Evolutionary conservation across 176 grass and related monocot genomes (phyloP), one percentile per base, ranked within the genome.

Genomic region (Aegilops longissima): DNA sequence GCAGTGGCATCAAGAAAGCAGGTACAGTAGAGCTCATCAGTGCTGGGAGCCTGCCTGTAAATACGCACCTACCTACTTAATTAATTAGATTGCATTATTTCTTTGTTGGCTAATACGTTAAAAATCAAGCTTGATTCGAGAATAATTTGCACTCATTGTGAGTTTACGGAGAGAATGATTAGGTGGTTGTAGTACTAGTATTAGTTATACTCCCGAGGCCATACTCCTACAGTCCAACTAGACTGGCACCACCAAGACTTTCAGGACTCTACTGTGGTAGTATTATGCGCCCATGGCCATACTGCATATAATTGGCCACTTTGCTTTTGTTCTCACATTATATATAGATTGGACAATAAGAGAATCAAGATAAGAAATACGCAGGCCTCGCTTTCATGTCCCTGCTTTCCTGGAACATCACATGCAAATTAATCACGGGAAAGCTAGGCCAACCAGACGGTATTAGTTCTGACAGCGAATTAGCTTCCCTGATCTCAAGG

Each of bases 211-310:
- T 16, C 44, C 12, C 39, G 6, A 47, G 71, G 40, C 71, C 71
- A 29, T 77, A 13, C 61, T 49, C 1, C 72, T 75, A 51, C 11
- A 30, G 42, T 40, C 34, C 75, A 80, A 65, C 80, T 80, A 61
- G 59, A 67, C 49, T 11, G 42, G 45, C 80, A 84, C 42, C 80
- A 47, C 27, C 42, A 5, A 51, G 49, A 70, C 79, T 84, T 75
- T 51, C 13, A 51, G 47, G 76, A 61, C 76, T 83, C 61, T 61
- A 45, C 12, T 80, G 70, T 17, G 0, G 0, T 21, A 17, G 27
- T 77, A 86, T 77, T 49, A 70, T 82, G 75, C 80, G 1, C 34
- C 35, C 59, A 13, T 45, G 44, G 18, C 80, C 75, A 90, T 90
- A 2, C 74, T 73, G 13, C 20, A 42, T 33, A 67, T 76, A 61